Conservation (phyloP, 2,329 filamentous ascomycete species). For the Claviceps capensis region DNA sequence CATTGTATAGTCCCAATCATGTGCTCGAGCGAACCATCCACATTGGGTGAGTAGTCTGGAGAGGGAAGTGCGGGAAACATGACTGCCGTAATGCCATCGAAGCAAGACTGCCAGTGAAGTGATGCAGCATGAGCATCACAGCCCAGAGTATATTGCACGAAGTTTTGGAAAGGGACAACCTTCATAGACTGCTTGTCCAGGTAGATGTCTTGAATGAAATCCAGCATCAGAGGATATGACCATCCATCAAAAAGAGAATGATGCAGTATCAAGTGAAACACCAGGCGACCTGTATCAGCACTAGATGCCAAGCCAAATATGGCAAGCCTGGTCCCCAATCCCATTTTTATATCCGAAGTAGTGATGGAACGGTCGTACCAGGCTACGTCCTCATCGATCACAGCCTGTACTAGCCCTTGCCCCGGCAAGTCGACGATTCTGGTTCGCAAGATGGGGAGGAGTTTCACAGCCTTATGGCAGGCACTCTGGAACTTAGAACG, state of each 20-base stretch:
- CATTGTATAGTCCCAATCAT: background rate
- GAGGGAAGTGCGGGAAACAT: conserved; percentile 27
- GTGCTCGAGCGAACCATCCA: conserved; percentile 24
- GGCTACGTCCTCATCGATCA: conserved; percentile 22
- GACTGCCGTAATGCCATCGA: background rate
- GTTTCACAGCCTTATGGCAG: conserved; percentile 4
- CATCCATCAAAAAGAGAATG: conserved; percentile 36
- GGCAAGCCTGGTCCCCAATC: conserved; percentile 27
- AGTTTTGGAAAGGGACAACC: conserved; percentile 20
- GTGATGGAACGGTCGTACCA: conserved; percentile 9
- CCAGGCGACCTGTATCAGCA: conserved; percentile 20
- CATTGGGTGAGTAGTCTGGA: conserved; percentile 26
- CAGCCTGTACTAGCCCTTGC: conserved; percentile 29
- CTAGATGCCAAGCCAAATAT: conserved; percentile 19
- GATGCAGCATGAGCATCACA: background rate
- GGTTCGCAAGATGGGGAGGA: conserved; percentile 25
- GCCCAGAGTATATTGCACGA: background rate
- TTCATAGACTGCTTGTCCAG: background rate
- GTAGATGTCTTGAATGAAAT: conserved; percentile 15
- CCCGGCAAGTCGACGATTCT: conserved; percentile 29
- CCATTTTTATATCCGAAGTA: conserved; percentile 12
- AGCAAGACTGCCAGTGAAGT: background rate
- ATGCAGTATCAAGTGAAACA: conserved; percentile 25
- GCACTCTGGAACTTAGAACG: conserved; percentile 5
- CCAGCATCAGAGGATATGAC: conserved; percentile 29